A percentile compares a stretch with the other conserved stretches of the same genome.
Conservation (phyloP, 345 rosid species). For the Melaleuca alternifolia region DNA sequence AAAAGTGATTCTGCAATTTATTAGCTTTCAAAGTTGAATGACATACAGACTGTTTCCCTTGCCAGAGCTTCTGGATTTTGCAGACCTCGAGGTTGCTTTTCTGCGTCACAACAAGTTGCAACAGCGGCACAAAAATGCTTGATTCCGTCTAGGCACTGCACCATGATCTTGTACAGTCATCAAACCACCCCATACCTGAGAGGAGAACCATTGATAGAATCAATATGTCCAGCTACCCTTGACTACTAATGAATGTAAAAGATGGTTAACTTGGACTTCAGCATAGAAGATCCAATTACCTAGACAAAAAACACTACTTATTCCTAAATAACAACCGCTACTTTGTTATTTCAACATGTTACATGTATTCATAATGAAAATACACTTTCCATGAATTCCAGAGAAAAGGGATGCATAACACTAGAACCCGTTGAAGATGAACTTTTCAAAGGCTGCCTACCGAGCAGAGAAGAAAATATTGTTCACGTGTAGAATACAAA, state of each 20-base stretch:
- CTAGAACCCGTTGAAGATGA: neutral
- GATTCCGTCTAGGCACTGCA: constrained; percentile 68
- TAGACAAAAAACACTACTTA: neutral
- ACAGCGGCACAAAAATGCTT: constrained; percentile 44
- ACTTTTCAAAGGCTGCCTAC: neutral
- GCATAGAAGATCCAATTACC: neutral
- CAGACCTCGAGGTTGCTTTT: constrained; percentile 56
- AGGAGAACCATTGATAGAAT: constrained; percentile 4
- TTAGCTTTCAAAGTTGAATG: neutral
- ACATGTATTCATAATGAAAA: neutral
- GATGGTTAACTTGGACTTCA: neutral
- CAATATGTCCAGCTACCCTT: neutral
- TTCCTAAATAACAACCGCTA: neutral
- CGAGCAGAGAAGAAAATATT: neutral
- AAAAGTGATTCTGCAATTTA: neutral
- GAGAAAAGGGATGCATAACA: neutral
- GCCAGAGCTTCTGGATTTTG: constrained; percentile 79
- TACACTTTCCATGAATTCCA: neutral
- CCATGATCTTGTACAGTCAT: constrained; percentile 49
- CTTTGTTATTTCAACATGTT: neutral
- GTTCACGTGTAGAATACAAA: neutral
- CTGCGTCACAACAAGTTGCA: constrained; percentile 54
- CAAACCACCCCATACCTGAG: constrained; percentile 66
- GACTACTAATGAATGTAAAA: neutral
- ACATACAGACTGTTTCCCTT: constrained; percentile 79